Percentiles rank a stretch among this genome's conserved stretches.
These are phyloP conservation scores for Ustilago loliicola DNA, from an alignment of 1,284 basidiomycete species.

Conservation along the genomic window DNA sequence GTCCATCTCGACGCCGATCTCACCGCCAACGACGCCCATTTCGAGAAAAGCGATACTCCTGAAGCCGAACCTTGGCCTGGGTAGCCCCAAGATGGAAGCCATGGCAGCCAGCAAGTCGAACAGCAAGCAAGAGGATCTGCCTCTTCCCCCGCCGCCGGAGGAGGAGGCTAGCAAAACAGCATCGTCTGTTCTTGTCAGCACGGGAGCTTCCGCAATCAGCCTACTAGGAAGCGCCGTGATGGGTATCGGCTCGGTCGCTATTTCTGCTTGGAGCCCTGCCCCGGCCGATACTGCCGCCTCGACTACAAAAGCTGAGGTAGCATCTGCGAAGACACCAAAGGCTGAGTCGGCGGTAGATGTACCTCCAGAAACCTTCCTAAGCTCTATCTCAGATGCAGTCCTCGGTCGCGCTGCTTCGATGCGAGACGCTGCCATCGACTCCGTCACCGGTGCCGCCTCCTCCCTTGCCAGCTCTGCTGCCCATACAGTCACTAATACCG, in stretches of 20 bases:
- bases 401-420: constrained; percentile 17
- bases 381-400: constrained; percentile 14
- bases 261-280: constrained; percentile 8
- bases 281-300: neutral
- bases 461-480: constrained; percentile 5
- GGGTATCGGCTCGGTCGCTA: constrained; percentile 20
- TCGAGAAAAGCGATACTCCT: constrained; percentile 20
- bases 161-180: constrained; percentile 3
- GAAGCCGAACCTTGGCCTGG: constrained; percentile 17
- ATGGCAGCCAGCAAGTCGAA: neutral
- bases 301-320: neutral
- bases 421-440: constrained; percentile 11
- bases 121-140: constrained; percentile 7
- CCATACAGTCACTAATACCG: constrained; percentile 9
- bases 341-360: neutral
- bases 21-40: neutral
- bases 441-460: constrained; percentile 3
- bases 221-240: constrained; percentile 30
- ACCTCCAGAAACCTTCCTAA: constrained; percentile 3
- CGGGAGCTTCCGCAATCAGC: constrained; percentile 24
- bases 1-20: neutral
- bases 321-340: neutral
- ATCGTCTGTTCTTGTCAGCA: constrained; percentile 13
- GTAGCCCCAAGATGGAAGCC: neutral
- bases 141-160: constrained; percentile 15